Evolutionary conservation across 371 early-diverging fungal genomes (phyloP), one percentile per base, ranked within the genome.

Genomic region (Mortierella sp.): DNA sequence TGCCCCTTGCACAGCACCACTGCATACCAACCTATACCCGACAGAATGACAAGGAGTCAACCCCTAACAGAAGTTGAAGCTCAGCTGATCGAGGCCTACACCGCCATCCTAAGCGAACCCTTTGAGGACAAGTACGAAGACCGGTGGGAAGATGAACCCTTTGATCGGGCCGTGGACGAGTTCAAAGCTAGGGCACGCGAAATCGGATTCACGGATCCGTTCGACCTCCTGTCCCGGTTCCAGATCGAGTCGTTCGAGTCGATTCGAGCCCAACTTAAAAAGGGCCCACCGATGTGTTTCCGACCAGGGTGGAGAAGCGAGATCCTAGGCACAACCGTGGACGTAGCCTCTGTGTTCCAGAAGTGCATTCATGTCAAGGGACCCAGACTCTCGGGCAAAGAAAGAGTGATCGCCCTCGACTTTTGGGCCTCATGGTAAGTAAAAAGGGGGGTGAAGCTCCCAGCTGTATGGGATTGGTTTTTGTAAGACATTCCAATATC

Each of bases 121-220:
- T 79, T 79, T 48, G 80, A 72, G 59, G 80, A 79, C 64, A 79
- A 73, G 70, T 79, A 79, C 53, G 80, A 79, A 50, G 80, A 79
- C 30, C 56, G 29, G 26, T 79, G 80, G 80, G 67, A 73, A 25
- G 80, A 79, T 23, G 70, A 65, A 19, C 70, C 70, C 16, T 79
- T 73, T 47, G 80, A 79, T 47, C 63, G 46, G 6, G 74, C 80
- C 15, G 46, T 79, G 21, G 70, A 79, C 4, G 70, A 57, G 18
- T 79, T 79, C 74, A 69, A 79, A 48, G 60, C 47, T 7, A 45
- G 60, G 7, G 73, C 69, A 18, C 66, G 64, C 44, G 80, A 79
- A 28, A 69, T 79, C 15, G 80, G 80, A 7, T 70, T 79, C 30
- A 7, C 58, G 21, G 74, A 79, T 43, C 74, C 80, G 18, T 73